These are phyloP conservation scores for Candida caryicola DNA, from an alignment of 805 yeast genomes.

Conservation along the genomic window DNA sequence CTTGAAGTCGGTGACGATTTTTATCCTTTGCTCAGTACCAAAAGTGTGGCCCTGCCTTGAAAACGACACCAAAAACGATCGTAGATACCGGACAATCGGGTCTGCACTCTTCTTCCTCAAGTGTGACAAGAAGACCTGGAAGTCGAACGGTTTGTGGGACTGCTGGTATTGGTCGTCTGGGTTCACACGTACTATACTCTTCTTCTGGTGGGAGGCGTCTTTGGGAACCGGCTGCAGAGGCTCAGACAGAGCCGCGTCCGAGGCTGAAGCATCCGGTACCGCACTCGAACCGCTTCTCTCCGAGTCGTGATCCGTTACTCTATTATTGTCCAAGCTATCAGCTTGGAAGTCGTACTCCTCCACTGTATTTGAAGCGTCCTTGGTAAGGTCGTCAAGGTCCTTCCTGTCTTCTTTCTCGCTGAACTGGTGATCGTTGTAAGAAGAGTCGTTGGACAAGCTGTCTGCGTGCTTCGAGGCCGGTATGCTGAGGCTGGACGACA, in stretches of 20 bases:
- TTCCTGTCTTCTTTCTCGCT: constrained; percentile 1
- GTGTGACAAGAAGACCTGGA: constrained; percentile 72
- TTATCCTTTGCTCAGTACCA: constrained; percentile 74
- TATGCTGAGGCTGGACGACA: neutral
- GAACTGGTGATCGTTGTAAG: neutral
- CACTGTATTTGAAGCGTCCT: neutral
- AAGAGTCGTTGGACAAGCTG: constrained; percentile 1
- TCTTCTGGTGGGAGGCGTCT: neutral
- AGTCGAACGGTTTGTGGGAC: constrained; percentile 64
- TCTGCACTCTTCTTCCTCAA: constrained; percentile 76
- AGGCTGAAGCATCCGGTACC: neutral
- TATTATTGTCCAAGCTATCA: constrained; percentile 14
- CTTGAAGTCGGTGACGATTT: constrained; percentile 75
- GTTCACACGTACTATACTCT: constrained; percentile 11
- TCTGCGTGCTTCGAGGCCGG: neutral
- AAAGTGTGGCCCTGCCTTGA: constrained; percentile 54
- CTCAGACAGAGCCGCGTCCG: too few species aligned
- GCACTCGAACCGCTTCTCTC: neutral
- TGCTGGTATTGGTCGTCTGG: constrained; percentile 39
- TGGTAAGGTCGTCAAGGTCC: neutral
- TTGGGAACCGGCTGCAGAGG: too few species aligned
- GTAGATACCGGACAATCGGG: constrained; percentile 81
- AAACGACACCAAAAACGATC: constrained; percentile 80
- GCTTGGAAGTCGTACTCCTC: neutral
- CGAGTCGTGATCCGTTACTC: neutral